Percentiles rank a stretch among this genome's conserved stretches.
phyloP scores from a whole-genome alignment of 441 rosid genomes.

The Kokia cookei region DNA sequence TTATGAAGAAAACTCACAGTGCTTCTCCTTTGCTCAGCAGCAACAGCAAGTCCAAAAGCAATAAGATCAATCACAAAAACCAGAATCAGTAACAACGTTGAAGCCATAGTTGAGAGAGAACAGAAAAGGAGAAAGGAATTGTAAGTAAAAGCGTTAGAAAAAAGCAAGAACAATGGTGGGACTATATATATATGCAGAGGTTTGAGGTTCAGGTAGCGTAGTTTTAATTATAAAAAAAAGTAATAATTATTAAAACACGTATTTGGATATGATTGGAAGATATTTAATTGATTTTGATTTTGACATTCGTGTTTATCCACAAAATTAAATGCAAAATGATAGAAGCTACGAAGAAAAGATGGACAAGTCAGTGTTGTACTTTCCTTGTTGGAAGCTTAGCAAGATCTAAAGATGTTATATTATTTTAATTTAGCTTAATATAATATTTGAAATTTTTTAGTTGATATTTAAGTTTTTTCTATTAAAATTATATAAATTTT shows the following conservation, averaged over 20 bases:
- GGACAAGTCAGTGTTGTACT: too few relatives aligned
- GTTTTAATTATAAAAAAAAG: constrained; percentile 4
- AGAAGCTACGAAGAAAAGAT: too few relatives aligned
- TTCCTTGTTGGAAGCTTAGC: background rate
- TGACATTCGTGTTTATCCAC: background rate
- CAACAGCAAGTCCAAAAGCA: constrained; percentile 88
- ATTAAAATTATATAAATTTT: too few relatives aligned
- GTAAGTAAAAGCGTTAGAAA: background rate
- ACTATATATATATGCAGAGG: background rate
- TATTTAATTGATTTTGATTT: background rate
- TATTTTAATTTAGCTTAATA: background rate
- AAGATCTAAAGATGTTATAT: background rate
- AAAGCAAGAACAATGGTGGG: background rate
- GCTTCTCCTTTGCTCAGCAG: constrained; percentile 27
- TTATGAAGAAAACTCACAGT: constrained; percentile 43
- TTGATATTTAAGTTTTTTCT: too few relatives aligned
- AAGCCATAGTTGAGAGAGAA: constrained; percentile 42
- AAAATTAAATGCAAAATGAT: too few relatives aligned
- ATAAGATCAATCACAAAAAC: constrained; percentile 71
- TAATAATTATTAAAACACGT: background rate
- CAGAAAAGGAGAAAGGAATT: background rate
- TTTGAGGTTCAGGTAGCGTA: background rate
- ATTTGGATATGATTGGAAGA: background rate
- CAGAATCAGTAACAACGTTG: constrained; percentile 46
- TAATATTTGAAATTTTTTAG: background rate